A percentile compares a stretch with the other conserved stretches of the same genome.
These are phyloP conservation scores for Colletotrichum euphorbiae DNA, from an alignment of 2,329 filamentous ascomycete species.

Conservation along the genomic window DNA sequence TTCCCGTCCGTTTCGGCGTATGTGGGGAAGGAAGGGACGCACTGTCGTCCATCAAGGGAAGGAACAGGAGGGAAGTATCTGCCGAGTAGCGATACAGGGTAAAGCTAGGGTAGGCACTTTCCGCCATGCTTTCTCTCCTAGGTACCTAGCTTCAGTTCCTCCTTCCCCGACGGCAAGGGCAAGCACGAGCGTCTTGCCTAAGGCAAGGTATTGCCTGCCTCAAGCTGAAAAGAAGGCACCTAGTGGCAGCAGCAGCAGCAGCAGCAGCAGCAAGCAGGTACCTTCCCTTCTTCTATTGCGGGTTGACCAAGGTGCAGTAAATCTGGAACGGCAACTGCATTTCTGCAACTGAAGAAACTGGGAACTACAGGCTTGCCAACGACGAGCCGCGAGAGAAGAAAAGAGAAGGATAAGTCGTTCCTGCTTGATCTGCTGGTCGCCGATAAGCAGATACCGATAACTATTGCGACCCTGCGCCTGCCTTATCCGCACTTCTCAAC, in stretches of 20 bases:
- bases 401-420: neutral
- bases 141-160: neutral
- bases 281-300: neutral
- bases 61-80: constrained; percentile 1
- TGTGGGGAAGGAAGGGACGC: constrained; percentile 20
- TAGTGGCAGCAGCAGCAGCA: neutral
- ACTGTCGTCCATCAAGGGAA: constrained; percentile 5
- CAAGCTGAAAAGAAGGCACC: neutral
- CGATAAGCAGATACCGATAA: constrained; percentile 21
- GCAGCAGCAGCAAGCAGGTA: neutral
- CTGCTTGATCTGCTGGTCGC: too few relatives aligned
- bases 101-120: neutral
- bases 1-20: constrained; percentile 39
- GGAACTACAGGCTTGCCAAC: neutral
- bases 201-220: too few relatives aligned
- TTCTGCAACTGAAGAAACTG: constrained; percentile 16
- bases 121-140: neutral
- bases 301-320: constrained; percentile 18
- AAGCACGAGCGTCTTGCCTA: neutral
- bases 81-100: neutral
- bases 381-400: neutral
- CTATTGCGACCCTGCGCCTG: neutral
- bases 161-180: neutral
- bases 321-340: constrained; percentile 22
- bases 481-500: neutral